Conservation (phyloP, 768 basidiomycete species). For the Obba rivulosa region DNA sequence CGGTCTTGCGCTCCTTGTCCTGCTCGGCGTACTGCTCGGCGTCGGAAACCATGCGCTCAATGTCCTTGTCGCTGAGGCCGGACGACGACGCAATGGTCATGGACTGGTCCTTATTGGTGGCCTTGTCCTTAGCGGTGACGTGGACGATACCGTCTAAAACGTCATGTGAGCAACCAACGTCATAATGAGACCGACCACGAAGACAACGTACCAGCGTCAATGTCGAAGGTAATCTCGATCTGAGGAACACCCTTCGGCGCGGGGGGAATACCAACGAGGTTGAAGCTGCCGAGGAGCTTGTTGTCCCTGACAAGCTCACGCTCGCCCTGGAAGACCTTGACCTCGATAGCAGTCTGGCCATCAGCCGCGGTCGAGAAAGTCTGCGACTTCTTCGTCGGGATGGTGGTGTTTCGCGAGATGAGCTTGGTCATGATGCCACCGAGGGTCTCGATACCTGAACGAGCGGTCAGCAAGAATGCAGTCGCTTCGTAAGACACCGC, state of each 20-base stretch:
- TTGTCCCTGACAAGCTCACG: slow-evolving; percentile 98
- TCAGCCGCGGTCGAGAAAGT: slow-evolving; percentile 99
- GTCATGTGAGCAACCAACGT: neutral
- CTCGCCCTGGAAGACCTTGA: slow-evolving; percentile 99
- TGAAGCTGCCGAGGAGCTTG: slow-evolving; percentile 99
- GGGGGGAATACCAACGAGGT: slow-evolving; percentile 94
- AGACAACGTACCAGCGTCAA: slow-evolving; percentile 72
- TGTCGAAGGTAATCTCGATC: slow-evolving; percentile 90
- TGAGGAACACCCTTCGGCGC: slow-evolving; percentile 73
- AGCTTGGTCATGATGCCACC: slow-evolving; percentile 99
- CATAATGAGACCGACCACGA: slow-evolving; percentile 2
- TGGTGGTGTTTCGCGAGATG: slow-evolving; percentile 97
- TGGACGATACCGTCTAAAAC: slow-evolving; percentile 87
- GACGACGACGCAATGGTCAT: slow-evolving; percentile 99
- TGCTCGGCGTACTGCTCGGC: slow-evolving; percentile 91
- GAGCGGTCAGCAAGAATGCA: neutral
- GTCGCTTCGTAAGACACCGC: neutral
- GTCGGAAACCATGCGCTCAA: slow-evolving; percentile 94
- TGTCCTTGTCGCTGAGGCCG: slow-evolving; percentile 93
- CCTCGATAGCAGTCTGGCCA: slow-evolving; percentile 98
- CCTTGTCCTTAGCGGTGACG: slow-evolving; percentile 94
- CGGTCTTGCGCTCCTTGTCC: slow-evolving; percentile 79
- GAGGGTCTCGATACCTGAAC: slow-evolving; percentile 84
- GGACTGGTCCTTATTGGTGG: slow-evolving; percentile 84
- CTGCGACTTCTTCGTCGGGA: slow-evolving; percentile 99